These are phyloP conservation scores for Delphinella strobiligena DNA, from an alignment of 2,329 filamentous ascomycete species.

Conservation along the genomic window DNA sequence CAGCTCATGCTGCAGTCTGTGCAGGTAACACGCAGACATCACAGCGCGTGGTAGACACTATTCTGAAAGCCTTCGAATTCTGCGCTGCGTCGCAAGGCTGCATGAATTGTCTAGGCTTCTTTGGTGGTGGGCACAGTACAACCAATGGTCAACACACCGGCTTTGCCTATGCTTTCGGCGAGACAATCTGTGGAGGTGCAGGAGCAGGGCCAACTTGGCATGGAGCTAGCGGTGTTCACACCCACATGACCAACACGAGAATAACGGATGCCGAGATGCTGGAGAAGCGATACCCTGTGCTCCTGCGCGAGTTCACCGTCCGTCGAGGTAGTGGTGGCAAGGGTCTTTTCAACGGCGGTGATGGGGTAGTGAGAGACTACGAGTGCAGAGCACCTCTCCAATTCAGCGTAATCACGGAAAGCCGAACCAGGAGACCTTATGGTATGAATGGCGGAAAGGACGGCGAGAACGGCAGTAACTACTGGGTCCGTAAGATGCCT, in stretches of 20 bases:
- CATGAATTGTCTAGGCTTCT: slow-evolving; percentile 70
- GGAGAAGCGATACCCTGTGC: slow-evolving; percentile 58
- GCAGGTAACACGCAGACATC: slow-evolving; percentile 64
- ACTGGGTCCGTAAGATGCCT: slow-evolving; percentile 62
- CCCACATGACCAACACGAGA: slow-evolving; percentile 69
- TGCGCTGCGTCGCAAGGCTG: slow-evolving; percentile 64
- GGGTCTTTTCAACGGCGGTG: slow-evolving; percentile 52
- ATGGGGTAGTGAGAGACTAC: slow-evolving; percentile 61
- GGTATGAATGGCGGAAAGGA: slow-evolving; percentile 69
- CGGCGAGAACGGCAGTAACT: slow-evolving; percentile 61
- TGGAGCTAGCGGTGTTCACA: slow-evolving; percentile 58
- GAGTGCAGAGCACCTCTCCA: slow-evolving; percentile 64
- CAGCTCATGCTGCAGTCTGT: slow-evolving; percentile 60
- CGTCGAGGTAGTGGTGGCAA: slow-evolving; percentile 47
- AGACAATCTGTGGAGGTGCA: slow-evolving; percentile 62
- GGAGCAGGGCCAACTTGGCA: slow-evolving; percentile 59
- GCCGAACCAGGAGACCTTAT: slow-evolving; percentile 60
- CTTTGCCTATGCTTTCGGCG: slow-evolving; percentile 58
- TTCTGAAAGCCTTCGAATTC: slow-evolving; percentile 61
- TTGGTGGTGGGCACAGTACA: slow-evolving; percentile 44
- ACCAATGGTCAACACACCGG: slow-evolving; percentile 39
- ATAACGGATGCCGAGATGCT: slow-evolving; percentile 67
- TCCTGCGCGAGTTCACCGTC: slow-evolving; percentile 54
- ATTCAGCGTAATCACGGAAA: slow-evolving; percentile 61
- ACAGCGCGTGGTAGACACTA: slow-evolving; percentile 66